Evolutionary conservation across 2,329 filamentous ascomycete genomes (phyloP).

Genomic region (Cordyceps farinosa): DNA sequence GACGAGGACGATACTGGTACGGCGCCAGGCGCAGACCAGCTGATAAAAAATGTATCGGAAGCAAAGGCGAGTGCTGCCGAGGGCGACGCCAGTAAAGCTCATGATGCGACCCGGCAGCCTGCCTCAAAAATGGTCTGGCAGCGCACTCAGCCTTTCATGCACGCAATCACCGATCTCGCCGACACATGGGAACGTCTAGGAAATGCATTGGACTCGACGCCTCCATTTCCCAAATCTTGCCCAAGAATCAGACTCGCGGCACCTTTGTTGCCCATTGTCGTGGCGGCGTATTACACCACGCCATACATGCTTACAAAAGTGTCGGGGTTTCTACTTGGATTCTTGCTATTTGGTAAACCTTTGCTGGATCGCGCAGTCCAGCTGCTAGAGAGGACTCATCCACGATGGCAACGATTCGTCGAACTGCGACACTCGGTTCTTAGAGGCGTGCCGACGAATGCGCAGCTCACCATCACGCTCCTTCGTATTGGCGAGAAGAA

Average conservation of each 20-base stretch:
- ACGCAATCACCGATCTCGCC: conserved; percentile 41
- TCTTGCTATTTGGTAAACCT: conserved; percentile 78
- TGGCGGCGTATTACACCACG: not conserved
- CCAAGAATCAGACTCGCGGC: conserved; percentile 54
- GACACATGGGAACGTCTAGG: conserved; percentile 52
- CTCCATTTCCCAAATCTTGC: conserved; percentile 54
- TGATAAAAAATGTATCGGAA: conserved; percentile 28
- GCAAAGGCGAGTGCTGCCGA: conserved; percentile 34
- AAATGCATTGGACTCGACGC: conserved; percentile 58
- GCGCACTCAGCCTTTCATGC: conserved; percentile 71
- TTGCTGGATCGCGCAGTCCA: conserved; percentile 58
- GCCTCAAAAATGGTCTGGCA: conserved; percentile 75
- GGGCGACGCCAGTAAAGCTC: conserved; percentile 39
- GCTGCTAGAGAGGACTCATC: conserved; percentile 59
- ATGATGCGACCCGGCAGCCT: conserved; percentile 74
- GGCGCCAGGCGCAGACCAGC: conserved; percentile 5
- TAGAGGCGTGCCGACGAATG: conserved; percentile 80
- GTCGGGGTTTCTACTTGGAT: conserved; percentile 63
- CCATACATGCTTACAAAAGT: conserved; percentile 58
- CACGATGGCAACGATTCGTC: conserved; percentile 71
- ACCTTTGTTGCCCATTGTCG: conserved; percentile 42
- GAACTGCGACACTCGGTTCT: conserved; percentile 73
- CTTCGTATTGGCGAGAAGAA: conserved; percentile 79
- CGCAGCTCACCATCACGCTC: conserved; percentile 76
- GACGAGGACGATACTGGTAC: conserved; percentile 20